phyloP scores from a whole-genome alignment of 2,329 filamentous ascomycete genomes.

The Fusarium setosum region DNA sequence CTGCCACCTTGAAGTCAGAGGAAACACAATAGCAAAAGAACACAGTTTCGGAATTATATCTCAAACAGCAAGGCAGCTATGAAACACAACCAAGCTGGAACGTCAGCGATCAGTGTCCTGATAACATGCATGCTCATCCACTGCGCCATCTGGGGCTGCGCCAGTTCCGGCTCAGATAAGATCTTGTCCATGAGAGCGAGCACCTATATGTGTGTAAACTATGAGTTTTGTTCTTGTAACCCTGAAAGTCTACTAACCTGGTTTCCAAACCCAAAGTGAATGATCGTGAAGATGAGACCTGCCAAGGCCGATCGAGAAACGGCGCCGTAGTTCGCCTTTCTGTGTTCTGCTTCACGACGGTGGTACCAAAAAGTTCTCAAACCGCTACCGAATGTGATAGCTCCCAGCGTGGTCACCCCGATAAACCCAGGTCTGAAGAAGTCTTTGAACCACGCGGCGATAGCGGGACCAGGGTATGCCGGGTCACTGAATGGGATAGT shows the following conservation, averaged over 20 bases:
- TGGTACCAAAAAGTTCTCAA: not conserved
- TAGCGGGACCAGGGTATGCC: slow-evolving; percentile 19
- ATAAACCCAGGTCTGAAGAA: slow-evolving; percentile 31
- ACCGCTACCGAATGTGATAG: slow-evolving; percentile 6
- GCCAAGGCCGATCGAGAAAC: not conserved
- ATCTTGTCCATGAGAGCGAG: slow-evolving; percentile 4
- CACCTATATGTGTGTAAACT: not conserved
- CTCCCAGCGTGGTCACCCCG: slow-evolving; percentile 17
- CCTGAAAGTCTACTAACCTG: not conserved
- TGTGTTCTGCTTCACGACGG: not conserved
- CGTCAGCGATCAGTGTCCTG: not conserved
- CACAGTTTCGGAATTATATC: too few species aligned
- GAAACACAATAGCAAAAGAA: too few species aligned
- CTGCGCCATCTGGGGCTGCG: not conserved
- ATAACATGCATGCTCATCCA: slow-evolving; percentile 1
- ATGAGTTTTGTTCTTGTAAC: not conserved
- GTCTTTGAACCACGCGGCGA: slow-evolving; percentile 24
- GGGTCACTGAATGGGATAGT: slow-evolving; percentile 15
- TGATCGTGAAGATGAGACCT: not conserved
- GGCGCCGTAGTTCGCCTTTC: too few species aligned
- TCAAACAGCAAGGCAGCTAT: not conserved
- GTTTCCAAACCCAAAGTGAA: not conserved
- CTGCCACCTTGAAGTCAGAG: too few species aligned
- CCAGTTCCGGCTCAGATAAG: not conserved
- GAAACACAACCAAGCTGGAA: not conserved